Evolutionary conservation across 345 rosid genomes (phyloP).

Genomic region (Pistacia integerrima): DNA sequence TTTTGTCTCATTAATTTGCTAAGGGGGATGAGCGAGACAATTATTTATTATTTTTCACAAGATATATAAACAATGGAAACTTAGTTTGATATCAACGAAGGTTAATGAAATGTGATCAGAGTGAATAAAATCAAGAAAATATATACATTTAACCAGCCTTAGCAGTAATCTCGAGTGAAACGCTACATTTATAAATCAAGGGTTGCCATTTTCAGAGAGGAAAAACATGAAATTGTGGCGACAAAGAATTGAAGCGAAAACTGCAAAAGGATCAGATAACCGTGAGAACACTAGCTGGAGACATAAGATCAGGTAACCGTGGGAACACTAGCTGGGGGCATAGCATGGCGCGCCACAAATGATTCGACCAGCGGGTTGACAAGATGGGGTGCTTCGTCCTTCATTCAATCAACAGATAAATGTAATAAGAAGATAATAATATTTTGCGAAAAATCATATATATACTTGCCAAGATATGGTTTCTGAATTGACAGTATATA

Average conservation of each 20-base stretch:
- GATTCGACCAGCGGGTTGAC: slow-evolving; percentile 87
- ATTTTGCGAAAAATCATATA: background rate
- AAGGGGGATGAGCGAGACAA: too few species aligned
- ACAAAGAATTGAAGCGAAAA: background rate
- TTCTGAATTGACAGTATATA: background rate
- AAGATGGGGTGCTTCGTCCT: slow-evolving; percentile 89
- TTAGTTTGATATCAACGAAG: too few species aligned
- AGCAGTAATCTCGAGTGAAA: background rate
- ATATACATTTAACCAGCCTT: background rate
- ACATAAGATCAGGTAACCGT: slow-evolving; percentile 22
- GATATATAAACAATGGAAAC: too few species aligned
- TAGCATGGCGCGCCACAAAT: slow-evolving; percentile 63
- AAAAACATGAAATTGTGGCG: background rate
- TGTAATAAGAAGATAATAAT: background rate
- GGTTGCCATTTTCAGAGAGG: too few species aligned
- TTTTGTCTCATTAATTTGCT: too few species aligned
- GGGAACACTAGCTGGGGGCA: background rate
- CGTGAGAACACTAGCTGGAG: slow-evolving; percentile 11
- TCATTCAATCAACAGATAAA: slow-evolving; percentile 22
- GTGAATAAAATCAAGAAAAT: background rate
- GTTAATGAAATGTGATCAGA: background rate
- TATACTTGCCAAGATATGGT: background rate
- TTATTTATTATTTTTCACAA: too few species aligned
- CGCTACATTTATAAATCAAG: background rate
- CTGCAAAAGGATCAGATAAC: background rate